Evolutionary conservation across 129 eudicot species (phyloP), one percentile per base, ranked within the genome.

Genomic region (Helichrysum umbraculigerum): DNA sequence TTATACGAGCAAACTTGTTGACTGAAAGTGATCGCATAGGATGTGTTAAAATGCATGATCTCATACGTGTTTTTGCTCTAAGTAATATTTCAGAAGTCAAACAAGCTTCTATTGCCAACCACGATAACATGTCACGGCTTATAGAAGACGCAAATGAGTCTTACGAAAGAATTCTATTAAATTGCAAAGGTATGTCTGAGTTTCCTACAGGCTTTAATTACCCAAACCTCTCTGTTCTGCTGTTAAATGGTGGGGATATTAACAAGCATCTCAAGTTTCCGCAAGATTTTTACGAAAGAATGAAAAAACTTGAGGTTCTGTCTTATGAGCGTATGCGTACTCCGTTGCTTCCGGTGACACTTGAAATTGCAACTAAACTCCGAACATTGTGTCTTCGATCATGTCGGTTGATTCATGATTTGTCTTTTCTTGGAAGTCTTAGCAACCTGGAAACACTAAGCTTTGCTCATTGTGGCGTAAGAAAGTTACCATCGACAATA

Each of bases 101-200:
- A 22, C 54, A 70, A 35, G 74, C 74, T 70, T 44, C 74, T 5
- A 7, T 70, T 22, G 16, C 10, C 20, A 25, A 70, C 41, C 61
- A 70, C 47, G 61, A 7, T 1, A 44, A 6, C 2, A 44, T 70
- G 10, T 25, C 61, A 44, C 1, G 11, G 73, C 35, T 20, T 37
- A 15, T 14, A 0, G 37, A 70, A 22, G 14, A 70, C 1, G 2
- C 32, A 19, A 42, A 6, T 1, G 20, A 39, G 2, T 70, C 74
- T 25, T 42, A 15, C 6, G 22, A 22, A 44, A 42, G 74, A 70
- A 70, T 70, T 70, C 50, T 42, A 25, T 22, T 70, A 7, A 70
- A 9, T 4, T 70, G 60, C 41, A 25, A 4, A 4, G 39, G 37
- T 70, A 22, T 70, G 41, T 19, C 60, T 5, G 54, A 44, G 35